Evolutionary conservation across 2,329 filamentous ascomycete genomes (phyloP), one percentile per base, ranked within the genome.

Genomic region (Xylariaceae sp.): DNA sequence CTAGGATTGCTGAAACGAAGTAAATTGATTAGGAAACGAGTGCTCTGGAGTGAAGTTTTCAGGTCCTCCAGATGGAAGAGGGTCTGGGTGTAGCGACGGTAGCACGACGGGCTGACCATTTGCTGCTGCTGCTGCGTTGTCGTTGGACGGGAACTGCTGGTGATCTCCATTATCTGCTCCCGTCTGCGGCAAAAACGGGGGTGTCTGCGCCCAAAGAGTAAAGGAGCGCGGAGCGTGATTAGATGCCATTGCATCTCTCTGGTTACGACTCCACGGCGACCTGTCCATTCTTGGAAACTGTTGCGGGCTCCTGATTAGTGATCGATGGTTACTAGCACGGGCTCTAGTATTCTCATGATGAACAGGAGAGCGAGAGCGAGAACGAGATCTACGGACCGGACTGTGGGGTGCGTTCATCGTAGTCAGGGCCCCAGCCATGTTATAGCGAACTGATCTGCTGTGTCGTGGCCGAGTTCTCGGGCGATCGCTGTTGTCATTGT

Each of bases 381-480:
- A 54, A 39, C 46, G 50, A 45, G 55, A 51, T 39, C 49, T 54
- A 63, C 60, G 53, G 51, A 63, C 62, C 54, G 57, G 56, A 50
- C 46, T 42, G 39, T 60, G 60, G 41, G 59, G 35, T 27, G 51
- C 36, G 32, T 49, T 49, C 44, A 53, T 62, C 39, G 55, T 41
- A 39, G 48, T 41, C 38, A 49, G 30, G 22, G 50, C 47, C 33
- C 53, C 49, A 48, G 57, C 53, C 27, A 44, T 52, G 51, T 53
- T 56, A n/a, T 53, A 39, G n/a, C 58, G 56, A 45, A 47, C 52
- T 14, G 56, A 56, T 47, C 59, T 56, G 11, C 59, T 59, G 42
- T 61, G 58, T 15, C 64, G 64, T 39, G 61, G 51, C 17, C 65
- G 64, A 41, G 58, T 54, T 44, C 66, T 61, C 31, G 65, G 62